Evolutionary conservation across 2,329 filamentous ascomycete genomes (phyloP).

Genomic region (Talaromyces islandicus): DNA sequence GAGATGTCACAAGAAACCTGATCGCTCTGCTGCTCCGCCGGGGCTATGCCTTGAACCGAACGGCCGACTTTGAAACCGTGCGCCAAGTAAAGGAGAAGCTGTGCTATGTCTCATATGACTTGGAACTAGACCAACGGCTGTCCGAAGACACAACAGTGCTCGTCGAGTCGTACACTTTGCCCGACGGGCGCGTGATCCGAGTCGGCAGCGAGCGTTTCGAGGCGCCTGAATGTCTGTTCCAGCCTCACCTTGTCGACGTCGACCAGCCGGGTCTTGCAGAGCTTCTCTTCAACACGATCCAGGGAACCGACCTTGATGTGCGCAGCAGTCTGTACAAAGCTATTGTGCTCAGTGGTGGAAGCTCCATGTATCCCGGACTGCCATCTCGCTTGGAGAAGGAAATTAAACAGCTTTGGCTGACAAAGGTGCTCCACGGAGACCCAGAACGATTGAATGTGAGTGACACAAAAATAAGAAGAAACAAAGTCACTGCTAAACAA

Average conservation of each 20-base stretch:
- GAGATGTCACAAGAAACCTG: constrained; percentile 96
- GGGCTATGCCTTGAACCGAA: constrained; percentile 95
- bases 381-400: constrained; percentile 96
- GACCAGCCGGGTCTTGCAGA: constrained; percentile 96
- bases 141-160: constrained; percentile 96
- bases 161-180: constrained; percentile 95
- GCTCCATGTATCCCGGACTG: constrained; percentile 97
- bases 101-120: constrained; percentile 97
- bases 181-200: constrained; percentile 90
- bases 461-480: neutral
- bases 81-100: constrained; percentile 99
- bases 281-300: constrained; percentile 98
- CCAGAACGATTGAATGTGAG: constrained; percentile 75
- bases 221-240: constrained; percentile 96
- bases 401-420: constrained; percentile 97
- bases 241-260: constrained; percentile 94
- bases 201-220: constrained; percentile 97
- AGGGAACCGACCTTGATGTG: constrained; percentile 90
- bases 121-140: constrained; percentile 90
- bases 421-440: constrained; percentile 80
- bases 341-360: constrained; percentile 91
- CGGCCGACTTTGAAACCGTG: constrained; percentile 97
- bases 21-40: constrained; percentile 90
- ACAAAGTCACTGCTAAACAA: neutral
- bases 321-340: constrained; percentile 92